Evolutionary conservation across 352 stramenopile species (phyloP), one percentile per base, ranked within the genome.

Genomic region (Peronosclerospora sorghi): DNA sequence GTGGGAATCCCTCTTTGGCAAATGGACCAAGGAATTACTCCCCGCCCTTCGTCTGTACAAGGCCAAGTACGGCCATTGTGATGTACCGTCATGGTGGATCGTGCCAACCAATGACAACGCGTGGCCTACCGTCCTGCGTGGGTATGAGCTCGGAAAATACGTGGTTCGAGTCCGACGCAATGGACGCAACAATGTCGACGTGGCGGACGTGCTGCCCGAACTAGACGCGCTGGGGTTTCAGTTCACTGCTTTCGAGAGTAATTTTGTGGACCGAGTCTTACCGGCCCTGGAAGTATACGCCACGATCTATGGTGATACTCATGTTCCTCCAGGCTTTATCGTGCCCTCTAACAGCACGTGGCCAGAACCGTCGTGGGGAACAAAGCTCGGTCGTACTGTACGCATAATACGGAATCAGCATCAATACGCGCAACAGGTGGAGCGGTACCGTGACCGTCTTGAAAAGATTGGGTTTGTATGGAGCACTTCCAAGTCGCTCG

Each of bases 401-500:
- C 87, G 88, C 62, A 82, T 88, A 30, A 96, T 97, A 53, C 82
- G 88, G 41, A 68, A 55, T 21, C 62, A 68, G 1, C 81, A 85
- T 53, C 92, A 92, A 34, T 92, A 96, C 59, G 77, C 91, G 1
- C 85, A 88, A 45, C 73, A 86, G 17, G 73, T 94, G 23, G 73
- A 90, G 36, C 54, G 68, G 24, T 62, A 92, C 35, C 81, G 67
- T 24, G 59, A 91, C 2, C 61, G 83, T 15, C 61, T 97, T 18
- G 73, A 94, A 29, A 62, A 77, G 12, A 59, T 97, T 14, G 91
- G 88, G 8, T 97, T 97, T 56, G 64, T 87, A 19, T 97, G 91
- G 87, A 77, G 71, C n/a, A 61, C 83, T n/a, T 66, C 78, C 34
- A 59, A 80, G 39, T 73, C 62, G 9, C 62, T 60, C 3, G 63